Conservation (phyloP, 768 basidiomycete genomes). For the Pleurotus giganteus region DNA sequence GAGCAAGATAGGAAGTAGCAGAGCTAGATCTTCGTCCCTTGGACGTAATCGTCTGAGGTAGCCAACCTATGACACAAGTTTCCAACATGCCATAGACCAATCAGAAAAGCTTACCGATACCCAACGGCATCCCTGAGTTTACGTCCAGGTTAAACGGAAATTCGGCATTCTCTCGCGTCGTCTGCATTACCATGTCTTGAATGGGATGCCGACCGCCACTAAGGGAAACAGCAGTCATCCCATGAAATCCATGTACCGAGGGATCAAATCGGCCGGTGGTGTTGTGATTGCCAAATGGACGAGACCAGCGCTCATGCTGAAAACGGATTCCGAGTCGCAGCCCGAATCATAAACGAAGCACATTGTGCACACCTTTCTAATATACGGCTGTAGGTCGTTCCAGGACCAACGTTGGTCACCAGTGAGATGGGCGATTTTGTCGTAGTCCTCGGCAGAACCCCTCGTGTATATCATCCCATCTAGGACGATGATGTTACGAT, state of each 20-base stretch:
- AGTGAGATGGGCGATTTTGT: constrained; percentile 21
- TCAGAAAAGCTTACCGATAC: constrained; percentile 19
- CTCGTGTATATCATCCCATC: constrained; percentile 25
- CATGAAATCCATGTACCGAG: constrained; percentile 21
- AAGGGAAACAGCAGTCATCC: constrained; percentile 19
- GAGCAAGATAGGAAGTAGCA: constrained; percentile 28
- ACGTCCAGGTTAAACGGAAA: constrained; percentile 33
- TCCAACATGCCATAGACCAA: neutral
- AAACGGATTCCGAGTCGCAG: neutral
- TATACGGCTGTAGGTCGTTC: constrained; percentile 21
- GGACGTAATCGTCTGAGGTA: constrained; percentile 23
- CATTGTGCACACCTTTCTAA: constrained; percentile 22
- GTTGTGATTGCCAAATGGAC: constrained; percentile 22
- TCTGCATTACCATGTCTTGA: constrained; percentile 20
- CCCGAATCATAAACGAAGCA: neutral
- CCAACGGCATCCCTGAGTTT: constrained; percentile 28
- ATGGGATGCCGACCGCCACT: constrained; percentile 14
- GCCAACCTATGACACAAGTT: constrained; percentile 20
- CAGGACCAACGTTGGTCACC: constrained; percentile 28
- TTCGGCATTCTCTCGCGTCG: constrained; percentile 18
- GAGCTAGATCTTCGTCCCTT: constrained; percentile 27
- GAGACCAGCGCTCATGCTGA: constrained; percentile 15
- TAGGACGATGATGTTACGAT: neutral
- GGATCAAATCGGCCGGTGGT: constrained; percentile 24
- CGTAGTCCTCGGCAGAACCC: constrained; percentile 23